These are phyloP conservation scores for Pelargonium fulgidum DNA, from an alignment of 441 rosid genomes.

Conservation along the genomic window DNA sequence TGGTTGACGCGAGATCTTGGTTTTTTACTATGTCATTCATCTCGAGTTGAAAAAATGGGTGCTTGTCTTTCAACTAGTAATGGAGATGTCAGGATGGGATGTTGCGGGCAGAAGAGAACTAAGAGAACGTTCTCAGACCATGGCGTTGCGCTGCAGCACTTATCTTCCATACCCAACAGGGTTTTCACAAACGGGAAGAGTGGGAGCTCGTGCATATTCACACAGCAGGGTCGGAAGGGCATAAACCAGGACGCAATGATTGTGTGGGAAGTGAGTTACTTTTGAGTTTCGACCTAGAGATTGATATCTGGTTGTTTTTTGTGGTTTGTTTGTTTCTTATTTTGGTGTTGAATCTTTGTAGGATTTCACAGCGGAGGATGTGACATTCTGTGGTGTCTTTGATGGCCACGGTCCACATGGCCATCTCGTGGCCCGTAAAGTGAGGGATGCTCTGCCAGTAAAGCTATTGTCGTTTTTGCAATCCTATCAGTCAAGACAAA, in stretches of 20 bases:
- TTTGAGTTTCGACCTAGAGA: conserved; percentile 13
- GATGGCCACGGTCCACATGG: conserved; percentile 99
- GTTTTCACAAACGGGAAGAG: conserved; percentile 72
- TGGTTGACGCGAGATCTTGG: conserved; percentile 37
- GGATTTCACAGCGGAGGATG: conserved; percentile 88
- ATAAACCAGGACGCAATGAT: conserved; percentile 96
- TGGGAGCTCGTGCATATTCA: conserved; percentile 76
- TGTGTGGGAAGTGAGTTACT: conserved; percentile 87
- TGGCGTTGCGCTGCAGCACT: conserved; percentile 43
- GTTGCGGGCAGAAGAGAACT: conserved; percentile 53
- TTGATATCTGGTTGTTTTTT: conserved; percentile 9
- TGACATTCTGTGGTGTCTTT: conserved; percentile 84
- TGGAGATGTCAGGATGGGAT: conserved; percentile 57
- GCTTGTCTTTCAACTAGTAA: conserved; percentile 86
- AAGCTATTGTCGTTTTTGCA: conserved; percentile 63
- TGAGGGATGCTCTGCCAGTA: conserved; percentile 78
- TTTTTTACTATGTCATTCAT: conserved; percentile 27
- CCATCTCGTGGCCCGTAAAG: conserved; percentile 92
- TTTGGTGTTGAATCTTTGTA: conserved; percentile 28
- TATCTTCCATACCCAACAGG: conserved; percentile 64
- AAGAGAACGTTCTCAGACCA: conserved; percentile 81
- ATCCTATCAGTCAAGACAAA: conserved; percentile 47
- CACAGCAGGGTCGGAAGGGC: conserved; percentile 98
- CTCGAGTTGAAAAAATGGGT: conserved; percentile 60
- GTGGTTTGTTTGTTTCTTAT: conserved; percentile 16